These are phyloP conservation scores for Metschnikowia lochheadii DNA, from an alignment of 805 yeast genomes.

Conservation along the genomic window DNA sequence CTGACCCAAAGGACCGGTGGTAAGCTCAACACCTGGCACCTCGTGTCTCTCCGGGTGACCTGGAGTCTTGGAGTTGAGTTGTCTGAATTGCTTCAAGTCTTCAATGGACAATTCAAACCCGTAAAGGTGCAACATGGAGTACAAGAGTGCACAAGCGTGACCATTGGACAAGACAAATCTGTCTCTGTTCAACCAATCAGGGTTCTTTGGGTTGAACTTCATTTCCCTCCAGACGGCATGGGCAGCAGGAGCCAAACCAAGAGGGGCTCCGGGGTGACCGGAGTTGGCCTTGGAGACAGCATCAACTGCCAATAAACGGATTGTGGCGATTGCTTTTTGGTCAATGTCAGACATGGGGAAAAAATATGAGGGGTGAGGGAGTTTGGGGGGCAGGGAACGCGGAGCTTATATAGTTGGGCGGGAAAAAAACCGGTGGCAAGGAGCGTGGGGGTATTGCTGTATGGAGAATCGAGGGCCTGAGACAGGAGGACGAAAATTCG, in stretches of 20 bases:
- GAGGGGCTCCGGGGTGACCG: conserved; percentile 99
- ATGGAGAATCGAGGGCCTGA: conserved; percentile 3
- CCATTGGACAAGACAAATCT: conserved; percentile 95
- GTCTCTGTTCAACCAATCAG: conserved; percentile 91
- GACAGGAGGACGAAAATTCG: not conserved
- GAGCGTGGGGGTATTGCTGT: conserved; percentile 7
- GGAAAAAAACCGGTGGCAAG: conserved; percentile 4
- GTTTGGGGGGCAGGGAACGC: not conserved
- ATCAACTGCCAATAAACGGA: conserved; percentile 86
- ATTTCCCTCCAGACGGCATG: conserved; percentile 78
- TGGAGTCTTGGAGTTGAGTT: conserved; percentile 84
- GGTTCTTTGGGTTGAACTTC: conserved; percentile 87
- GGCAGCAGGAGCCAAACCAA: conserved; percentile 96
- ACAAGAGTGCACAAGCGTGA: conserved; percentile 89
- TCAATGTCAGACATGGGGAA: conserved; percentile 45
- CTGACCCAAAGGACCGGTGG: conserved; percentile 99
- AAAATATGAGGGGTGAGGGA: not conserved
- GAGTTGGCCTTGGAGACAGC: conserved; percentile 84
- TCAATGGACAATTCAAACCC: conserved; percentile 81
- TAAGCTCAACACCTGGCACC: conserved; percentile 90
- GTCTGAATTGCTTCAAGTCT: conserved; percentile 88
- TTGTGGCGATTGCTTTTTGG: conserved; percentile 74
- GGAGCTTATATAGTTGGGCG: conserved; percentile 3
- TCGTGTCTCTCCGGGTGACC: conserved; percentile 92
- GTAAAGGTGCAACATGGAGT: conserved; percentile 77